Evolutionary conservation across 2,329 filamentous ascomycete genomes (phyloP).

Genomic region (Aureobasidium zeae): DNA sequence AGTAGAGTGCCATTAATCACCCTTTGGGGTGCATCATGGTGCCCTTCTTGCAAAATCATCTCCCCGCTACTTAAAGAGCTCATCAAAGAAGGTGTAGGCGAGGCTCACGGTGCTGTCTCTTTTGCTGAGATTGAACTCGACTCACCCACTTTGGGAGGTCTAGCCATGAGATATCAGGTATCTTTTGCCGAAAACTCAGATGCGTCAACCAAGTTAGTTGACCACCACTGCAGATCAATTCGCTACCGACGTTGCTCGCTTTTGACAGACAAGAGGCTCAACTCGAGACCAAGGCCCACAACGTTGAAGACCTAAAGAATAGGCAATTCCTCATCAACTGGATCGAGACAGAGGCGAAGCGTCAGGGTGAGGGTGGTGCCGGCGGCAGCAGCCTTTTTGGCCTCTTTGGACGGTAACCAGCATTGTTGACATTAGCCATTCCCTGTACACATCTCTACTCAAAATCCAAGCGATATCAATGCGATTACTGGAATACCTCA

Average conservation of each 20-base stretch:
- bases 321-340: constrained; percentile 37
- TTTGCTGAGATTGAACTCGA: constrained; percentile 43
- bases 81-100: constrained; percentile 37
- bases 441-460: neutral
- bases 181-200: neutral
- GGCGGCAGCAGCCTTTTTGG: constrained; percentile 33
- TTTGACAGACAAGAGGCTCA: constrained; percentile 44
- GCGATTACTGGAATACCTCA: no score
- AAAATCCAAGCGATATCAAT: neutral
- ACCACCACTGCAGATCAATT: constrained; percentile 31
- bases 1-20: constrained; percentile 39
- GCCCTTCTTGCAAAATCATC: constrained; percentile 35
- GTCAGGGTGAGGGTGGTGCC: constrained; percentile 37
- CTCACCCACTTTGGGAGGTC: constrained; percentile 34
- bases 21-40: constrained; percentile 43
- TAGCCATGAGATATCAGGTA: constrained; percentile 34
- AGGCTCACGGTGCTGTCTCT: constrained; percentile 37
- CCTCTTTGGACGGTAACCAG: constrained; percentile 18
- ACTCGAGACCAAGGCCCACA: constrained; percentile 36
- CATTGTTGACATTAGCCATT: no score
- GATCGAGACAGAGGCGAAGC: constrained; percentile 39
- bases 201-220: neutral
- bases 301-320: constrained; percentile 38
- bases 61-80: constrained; percentile 35
- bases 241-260: constrained; percentile 41